Evolutionary conservation across 2,329 filamentous ascomycete genomes (phyloP), one percentile per base, ranked within the genome.

Genomic region (Trichoderma oligosporum): DNA sequence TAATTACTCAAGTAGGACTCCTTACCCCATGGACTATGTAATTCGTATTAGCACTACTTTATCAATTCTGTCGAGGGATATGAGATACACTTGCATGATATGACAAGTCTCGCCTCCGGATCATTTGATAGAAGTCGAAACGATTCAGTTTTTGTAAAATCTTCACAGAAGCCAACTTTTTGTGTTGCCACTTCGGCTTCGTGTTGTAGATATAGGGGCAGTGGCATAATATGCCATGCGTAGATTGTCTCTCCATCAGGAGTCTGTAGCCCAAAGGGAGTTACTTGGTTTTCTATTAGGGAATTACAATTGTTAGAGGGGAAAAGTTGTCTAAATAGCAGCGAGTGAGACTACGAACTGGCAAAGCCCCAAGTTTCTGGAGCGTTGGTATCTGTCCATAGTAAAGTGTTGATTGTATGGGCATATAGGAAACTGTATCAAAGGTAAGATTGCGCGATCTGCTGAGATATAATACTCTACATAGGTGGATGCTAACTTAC

Each of bases 281-380:
- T 91, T 2, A 96, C 88, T 74, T 97, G 93, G 64, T 91, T 91
- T 68, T 84, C 89, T 93, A 16, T 45, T 20, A 39, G 35, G 33
- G 41, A 38, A 14, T 12, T 11, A 14, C 4, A 55, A 12, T n/a
- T 11, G 8, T 55, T n/a, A 46, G 41, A 29, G n/a, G 38, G 27
- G 12, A 29, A 38, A 11, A 16, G 1, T 25, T 18, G 3, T 12
- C 14, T 12, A 20, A n/a, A 29, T 20, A 8, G n/a, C 11, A 22
- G 16, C 29, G 31, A 8, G 33, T 24, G 20, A 27, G n/a, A 18
- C 42, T 27, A 52, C 70, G 58, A 71, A 93, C 89, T 88, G 54
- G 89, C 84, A 71, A 96, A 97, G 0, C 92, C 92, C 79, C 91
- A 96, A 63, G 82, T 81, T 68, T 96, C 88, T 0, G 91, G 89